These are phyloP conservation scores for Acacia acuminata DNA, from an alignment of 306 rosid species.

Conservation along the genomic window DNA sequence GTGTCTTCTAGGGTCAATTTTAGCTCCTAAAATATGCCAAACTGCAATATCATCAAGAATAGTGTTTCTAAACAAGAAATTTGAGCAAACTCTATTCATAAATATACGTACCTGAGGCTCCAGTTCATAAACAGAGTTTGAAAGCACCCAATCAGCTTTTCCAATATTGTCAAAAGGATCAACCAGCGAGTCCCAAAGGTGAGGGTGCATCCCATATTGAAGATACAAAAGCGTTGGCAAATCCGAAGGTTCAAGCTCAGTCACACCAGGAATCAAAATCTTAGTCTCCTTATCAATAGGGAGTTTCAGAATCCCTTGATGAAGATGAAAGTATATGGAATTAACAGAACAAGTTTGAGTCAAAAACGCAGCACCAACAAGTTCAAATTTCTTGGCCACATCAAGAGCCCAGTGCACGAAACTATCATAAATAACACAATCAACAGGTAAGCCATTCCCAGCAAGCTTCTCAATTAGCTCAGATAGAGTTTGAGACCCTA, in stretches of 20 bases:
- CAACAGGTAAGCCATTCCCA: not conserved
- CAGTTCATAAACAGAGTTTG: constrained; percentile 19
- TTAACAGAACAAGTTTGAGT: not conserved
- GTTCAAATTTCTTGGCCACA: constrained; percentile 34
- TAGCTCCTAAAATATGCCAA: too few relatives aligned
- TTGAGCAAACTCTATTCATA: not conserved
- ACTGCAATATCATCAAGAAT: too few relatives aligned
- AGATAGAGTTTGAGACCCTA: constrained; percentile 14
- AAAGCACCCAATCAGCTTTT: not conserved
- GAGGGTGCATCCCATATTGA: constrained; percentile 11
- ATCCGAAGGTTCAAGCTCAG: constrained; percentile 23
- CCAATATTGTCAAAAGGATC: constrained; percentile 29
- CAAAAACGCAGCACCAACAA: constrained; percentile 2
- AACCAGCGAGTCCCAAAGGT: not conserved
- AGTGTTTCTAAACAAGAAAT: too few relatives aligned
- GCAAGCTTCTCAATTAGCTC: constrained; percentile 20
- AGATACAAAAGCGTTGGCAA: constrained; percentile 31
- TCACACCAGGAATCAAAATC: constrained; percentile 22
- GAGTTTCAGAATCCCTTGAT: constrained; percentile 16
- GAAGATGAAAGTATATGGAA: constrained; percentile 2
- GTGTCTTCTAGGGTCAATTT: too few relatives aligned
- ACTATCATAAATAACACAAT: constrained; percentile 35
- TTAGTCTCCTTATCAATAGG: not conserved
- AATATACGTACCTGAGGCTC: constrained; percentile 30
- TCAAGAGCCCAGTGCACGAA: constrained; percentile 39